These are phyloP conservation scores for Penicillium sp. DNA, from an alignment of 2,329 filamentous ascomycete species.

Conservation along the genomic window DNA sequence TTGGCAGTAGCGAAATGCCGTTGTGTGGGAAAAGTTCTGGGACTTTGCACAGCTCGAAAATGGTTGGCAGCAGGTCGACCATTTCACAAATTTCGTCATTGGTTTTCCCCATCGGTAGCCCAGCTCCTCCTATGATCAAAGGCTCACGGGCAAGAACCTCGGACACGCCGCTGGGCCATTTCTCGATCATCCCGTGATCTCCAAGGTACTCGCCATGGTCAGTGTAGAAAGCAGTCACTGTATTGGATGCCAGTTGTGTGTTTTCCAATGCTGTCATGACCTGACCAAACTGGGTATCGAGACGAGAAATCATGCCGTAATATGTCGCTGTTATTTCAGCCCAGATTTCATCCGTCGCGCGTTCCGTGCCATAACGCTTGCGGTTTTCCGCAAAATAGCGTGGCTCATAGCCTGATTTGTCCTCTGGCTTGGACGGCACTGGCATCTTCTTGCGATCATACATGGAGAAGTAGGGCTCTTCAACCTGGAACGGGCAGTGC, in stretches of 20 bases:
- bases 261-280: conserved; percentile 34
- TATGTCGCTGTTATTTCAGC: conserved; percentile 49
- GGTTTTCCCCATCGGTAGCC: conserved; percentile 39
- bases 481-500: conserved; percentile 51
- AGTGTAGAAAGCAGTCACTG: conserved; percentile 44
- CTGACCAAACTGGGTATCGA: conserved; percentile 51
- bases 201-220: conserved; percentile 48
- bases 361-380: conserved; percentile 37
- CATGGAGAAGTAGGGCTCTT: conserved; percentile 53
- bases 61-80: conserved; percentile 50
- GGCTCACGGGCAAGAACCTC: conserved; percentile 48
- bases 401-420: conserved; percentile 47
- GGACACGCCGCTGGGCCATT: conserved; percentile 51
- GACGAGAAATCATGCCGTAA: conserved; percentile 50
- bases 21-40: conserved; percentile 46
- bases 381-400: conserved; percentile 46
- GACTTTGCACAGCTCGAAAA: conserved; percentile 44
- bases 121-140: conserved; percentile 47
- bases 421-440: conserved; percentile 7
- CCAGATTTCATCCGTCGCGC: conserved; percentile 48
- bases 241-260: conserved; percentile 40
- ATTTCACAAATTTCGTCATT: conserved; percentile 46
- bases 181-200: conserved; percentile 52
- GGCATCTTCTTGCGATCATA: conserved; percentile 41
- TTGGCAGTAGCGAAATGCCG: conserved; percentile 38